These are phyloP conservation scores for Penicillium maclennaniae DNA, from an alignment of 495 filamentous ascomycete genomes.

Conservation along the genomic window DNA sequence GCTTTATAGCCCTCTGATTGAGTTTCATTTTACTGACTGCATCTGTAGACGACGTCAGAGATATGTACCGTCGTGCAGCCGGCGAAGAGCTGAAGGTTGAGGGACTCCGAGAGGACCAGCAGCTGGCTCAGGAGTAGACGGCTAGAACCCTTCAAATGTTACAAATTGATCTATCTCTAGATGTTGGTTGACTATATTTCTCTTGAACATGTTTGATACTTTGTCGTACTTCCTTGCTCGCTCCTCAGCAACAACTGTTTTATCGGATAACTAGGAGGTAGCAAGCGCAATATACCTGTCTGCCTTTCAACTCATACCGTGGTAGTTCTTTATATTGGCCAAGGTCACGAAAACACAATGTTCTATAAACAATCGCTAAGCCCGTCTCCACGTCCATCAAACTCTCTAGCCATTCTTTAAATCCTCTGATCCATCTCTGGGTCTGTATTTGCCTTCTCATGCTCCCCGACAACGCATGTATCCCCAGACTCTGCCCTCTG, in stretches of 20 bases:
- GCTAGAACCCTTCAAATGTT: slow-evolving; percentile 1
- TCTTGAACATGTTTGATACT: slow-evolving; percentile 27
- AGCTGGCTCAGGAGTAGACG: slow-evolving; percentile 47
- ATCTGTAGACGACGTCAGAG: slow-evolving; percentile 75
- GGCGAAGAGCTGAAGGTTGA: slow-evolving; percentile 79
- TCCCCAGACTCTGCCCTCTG: slow-evolving; percentile 43
- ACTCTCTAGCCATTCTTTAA: slow-evolving; percentile 9
- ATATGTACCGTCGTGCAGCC: slow-evolving; percentile 84
- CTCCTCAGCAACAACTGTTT: slow-evolving; percentile 8
- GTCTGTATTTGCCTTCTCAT: slow-evolving; percentile 66
- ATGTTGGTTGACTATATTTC: slow-evolving; percentile 29
- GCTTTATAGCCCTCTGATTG: background rate
- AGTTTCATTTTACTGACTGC: slow-evolving; percentile 1
- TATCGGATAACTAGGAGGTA: slow-evolving; percentile 13
- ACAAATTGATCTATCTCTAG: slow-evolving; percentile 30
- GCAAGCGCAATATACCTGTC: slow-evolving; percentile 20
- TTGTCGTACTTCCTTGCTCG: slow-evolving; percentile 13
- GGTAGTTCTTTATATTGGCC: background rate
- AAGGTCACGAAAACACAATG: background rate
- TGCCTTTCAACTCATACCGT: background rate
- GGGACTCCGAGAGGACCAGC: slow-evolving; percentile 50
- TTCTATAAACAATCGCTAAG: slow-evolving; percentile 1
- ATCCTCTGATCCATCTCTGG: slow-evolving; percentile 33
- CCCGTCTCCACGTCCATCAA: too few relatives aligned
- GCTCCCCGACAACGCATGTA: slow-evolving; percentile 60